These are phyloP conservation scores for Cantharellus anzutake DNA, from an alignment of 768 basidiomycete species.

Conservation along the genomic window DNA sequence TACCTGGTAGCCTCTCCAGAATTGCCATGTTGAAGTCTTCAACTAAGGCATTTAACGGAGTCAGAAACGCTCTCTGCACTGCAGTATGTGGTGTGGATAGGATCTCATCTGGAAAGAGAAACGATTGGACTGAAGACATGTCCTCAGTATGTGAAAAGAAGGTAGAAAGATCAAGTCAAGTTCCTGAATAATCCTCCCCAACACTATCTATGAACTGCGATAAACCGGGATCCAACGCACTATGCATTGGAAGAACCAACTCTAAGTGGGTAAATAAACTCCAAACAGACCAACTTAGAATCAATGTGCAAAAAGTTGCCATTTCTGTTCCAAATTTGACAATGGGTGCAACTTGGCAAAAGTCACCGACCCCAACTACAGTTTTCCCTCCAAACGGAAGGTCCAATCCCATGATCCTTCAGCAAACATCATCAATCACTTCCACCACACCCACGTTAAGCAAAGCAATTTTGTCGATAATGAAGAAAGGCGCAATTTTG, in stretches of 20 bases:
- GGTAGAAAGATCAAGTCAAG: neutral
- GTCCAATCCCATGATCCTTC: conserved; percentile 16
- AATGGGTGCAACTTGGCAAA: conserved; percentile 24
- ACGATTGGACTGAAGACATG: neutral
- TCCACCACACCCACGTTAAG: conserved; percentile 19
- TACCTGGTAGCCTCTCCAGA: neutral
- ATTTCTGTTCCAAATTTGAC: conserved; percentile 12
- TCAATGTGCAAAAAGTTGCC: neutral
- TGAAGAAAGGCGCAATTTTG: conserved; percentile 14
- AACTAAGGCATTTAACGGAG: neutral
- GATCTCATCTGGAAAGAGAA: neutral
- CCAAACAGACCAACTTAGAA: neutral
- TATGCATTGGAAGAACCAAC: neutral
- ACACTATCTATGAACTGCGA: neutral
- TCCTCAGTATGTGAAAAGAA: neutral
- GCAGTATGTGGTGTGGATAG: neutral
- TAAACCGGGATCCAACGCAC: neutral
- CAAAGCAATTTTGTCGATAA: conserved; percentile 28
- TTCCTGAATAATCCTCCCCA: neutral
- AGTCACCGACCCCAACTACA: conserved; percentile 12
- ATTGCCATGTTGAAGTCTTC: neutral
- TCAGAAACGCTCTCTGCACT: neutral
- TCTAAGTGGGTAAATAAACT: neutral
- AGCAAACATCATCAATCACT: conserved; percentile 16
- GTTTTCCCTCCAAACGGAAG: neutral